Evolutionary conservation across 1,284 basidiomycete genomes (phyloP).

Genomic region (Apiotrichum sp.): DNA sequence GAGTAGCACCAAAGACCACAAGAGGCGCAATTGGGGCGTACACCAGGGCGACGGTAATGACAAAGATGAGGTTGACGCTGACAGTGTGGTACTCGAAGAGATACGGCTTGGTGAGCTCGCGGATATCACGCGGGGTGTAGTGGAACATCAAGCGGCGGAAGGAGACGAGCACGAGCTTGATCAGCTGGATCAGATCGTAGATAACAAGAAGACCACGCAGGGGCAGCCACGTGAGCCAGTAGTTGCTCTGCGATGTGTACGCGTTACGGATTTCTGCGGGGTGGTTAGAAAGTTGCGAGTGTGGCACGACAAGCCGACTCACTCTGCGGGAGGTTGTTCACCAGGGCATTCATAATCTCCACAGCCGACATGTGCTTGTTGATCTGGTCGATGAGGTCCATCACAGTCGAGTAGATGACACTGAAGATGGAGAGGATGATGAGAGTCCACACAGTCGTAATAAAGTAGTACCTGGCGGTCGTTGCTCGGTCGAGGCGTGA

Average conservation of each 20-base stretch:
- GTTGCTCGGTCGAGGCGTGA: conserved; percentile 80
- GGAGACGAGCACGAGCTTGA: conserved; percentile 81
- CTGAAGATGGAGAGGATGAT: conserved; percentile 87
- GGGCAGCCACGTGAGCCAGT: conserved; percentile 93
- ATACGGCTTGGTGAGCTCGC: conserved; percentile 92
- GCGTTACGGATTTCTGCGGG: conserved; percentile 59
- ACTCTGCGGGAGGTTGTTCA: conserved; percentile 45
- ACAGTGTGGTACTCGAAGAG: conserved; percentile 65
- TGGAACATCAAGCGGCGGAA: conserved; percentile 81
- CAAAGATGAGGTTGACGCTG: conserved; percentile 60
- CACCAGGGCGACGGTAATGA: conserved; percentile 76
- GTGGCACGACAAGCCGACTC: conserved; percentile 3
- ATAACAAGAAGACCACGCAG: conserved; percentile 87
- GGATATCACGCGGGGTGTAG: conserved; percentile 91
- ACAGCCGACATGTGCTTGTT: conserved; percentile 61
- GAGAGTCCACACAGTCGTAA: conserved; percentile 69
- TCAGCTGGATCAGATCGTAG: conserved; percentile 91
- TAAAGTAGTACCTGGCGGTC: conserved; percentile 81
- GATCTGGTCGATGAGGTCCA: conserved; percentile 62
- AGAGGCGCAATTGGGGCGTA: conserved; percentile 89
- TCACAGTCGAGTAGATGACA: conserved; percentile 70
- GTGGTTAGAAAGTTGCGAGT: conserved; percentile 1
- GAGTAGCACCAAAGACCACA: conserved; percentile 56
- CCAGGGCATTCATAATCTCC: conserved; percentile 61
- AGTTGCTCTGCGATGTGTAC: conserved; percentile 66